Base-by-base conservation (phyloP, 192 early-diverging fungal species). In the Umbelopsis sp. region DNA sequence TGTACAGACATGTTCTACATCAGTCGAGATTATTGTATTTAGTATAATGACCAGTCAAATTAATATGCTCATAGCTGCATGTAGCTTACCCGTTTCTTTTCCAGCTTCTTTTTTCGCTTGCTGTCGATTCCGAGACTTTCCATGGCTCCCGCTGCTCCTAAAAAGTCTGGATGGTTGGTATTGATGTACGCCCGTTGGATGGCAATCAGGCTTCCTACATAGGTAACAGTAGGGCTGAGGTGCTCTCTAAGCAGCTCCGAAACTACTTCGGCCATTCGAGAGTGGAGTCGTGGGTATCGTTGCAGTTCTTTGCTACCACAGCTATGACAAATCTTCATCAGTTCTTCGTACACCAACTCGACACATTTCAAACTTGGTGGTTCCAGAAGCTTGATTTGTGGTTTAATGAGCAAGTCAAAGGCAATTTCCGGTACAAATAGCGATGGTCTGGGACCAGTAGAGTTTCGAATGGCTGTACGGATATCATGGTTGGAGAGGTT, bases 381-480 rank as follows among this genome's bases (percentile, higher is more conserved):
- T 71, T 91, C 90, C n/a, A 93, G 82, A 35, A 86, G 70, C 68
- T 82, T 88, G 64, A 93, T 91, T 72, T 91, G 90, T 44, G 91
- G 91, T 67, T 89, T 90, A 65, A 93, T 89, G 49, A 93, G 67
- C 20, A 93, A 76, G 68, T 93, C 89, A 82, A 93, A 93, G 12
- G 91, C 91, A 69, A 91, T 82, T 70, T 93, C 91, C 3, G 91
- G 91, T 18, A 93, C 89, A 84, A 93, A 93, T 16, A 93, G 84
- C 23, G 89, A 90, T 8, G 89, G 85, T 12, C 90, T 78, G 5
- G 91, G 89, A 0, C 91, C 91, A 3, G 87, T 91, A 3, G 91
- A 91, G 76, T 93, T 93, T 66, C 91, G 88, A 55, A 93, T 93
- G 21, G 90, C 91, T 8, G 85, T 89, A 67, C 91, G 89, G 69